phyloP scores from a whole-genome alignment of 257 asterid species.

The Solanum gandarillasii region DNA sequence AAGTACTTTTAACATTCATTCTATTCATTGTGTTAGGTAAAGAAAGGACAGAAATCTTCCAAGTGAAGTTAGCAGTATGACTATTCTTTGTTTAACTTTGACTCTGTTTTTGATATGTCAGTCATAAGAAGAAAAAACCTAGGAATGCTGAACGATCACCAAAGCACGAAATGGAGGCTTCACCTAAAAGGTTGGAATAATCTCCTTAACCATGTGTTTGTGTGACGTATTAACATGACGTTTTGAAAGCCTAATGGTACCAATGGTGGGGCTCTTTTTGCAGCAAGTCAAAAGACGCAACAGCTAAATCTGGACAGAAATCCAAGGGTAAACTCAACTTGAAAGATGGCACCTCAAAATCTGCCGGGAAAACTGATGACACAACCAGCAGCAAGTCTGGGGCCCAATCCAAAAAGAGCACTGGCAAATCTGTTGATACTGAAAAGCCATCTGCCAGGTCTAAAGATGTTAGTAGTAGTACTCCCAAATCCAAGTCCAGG shows the following conservation, averaged over 20 bases:
- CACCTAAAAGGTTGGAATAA: slow-evolving; percentile 43
- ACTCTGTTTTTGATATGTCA: slow-evolving; percentile 12
- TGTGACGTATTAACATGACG: background rate
- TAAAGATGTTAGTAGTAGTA: slow-evolving; percentile 28
- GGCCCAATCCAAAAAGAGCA: background rate
- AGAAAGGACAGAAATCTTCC: background rate
- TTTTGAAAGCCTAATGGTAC: slow-evolving; percentile 4
- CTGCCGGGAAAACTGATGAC: slow-evolving; percentile 34
- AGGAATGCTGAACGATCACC: slow-evolving; percentile 32
- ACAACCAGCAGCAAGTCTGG: slow-evolving; percentile 16
- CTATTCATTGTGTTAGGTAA: background rate
- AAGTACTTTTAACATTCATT: background rate
- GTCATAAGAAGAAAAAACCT: slow-evolving; percentile 55
- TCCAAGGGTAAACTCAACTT: slow-evolving; percentile 33
- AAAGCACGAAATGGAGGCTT: slow-evolving; percentile 39
- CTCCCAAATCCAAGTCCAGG: slow-evolving; percentile 31
- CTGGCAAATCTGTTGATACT: slow-evolving; percentile 27
- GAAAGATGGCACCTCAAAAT: slow-evolving; percentile 26
- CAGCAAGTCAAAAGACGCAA: slow-evolving; percentile 41
- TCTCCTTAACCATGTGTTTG: background rate
- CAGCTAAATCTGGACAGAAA: slow-evolving; percentile 36
- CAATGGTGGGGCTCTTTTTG: slow-evolving; percentile 14
- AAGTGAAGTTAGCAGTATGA: background rate
- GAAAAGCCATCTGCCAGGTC: slow-evolving; percentile 36
- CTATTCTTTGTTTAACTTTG: background rate